These are phyloP conservation scores for Leccinum uliginosum DNA, from an alignment of 768 basidiomycete species.

Conservation along the genomic window DNA sequence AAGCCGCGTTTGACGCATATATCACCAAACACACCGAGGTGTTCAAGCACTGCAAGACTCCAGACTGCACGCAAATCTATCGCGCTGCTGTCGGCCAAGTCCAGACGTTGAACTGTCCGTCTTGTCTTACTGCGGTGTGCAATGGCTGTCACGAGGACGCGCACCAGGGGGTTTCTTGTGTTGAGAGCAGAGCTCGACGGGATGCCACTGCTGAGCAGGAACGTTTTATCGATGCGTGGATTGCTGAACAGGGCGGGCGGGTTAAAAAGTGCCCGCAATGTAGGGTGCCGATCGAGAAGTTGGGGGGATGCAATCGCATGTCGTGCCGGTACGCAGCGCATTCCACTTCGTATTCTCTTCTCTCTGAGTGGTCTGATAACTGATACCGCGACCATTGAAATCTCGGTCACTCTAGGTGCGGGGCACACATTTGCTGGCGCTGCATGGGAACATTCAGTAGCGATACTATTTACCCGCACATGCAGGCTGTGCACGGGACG, in stretches of 20 bases:
- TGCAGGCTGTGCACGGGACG: slow-evolving; percentile 33
- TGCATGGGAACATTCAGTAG: slow-evolving; percentile 42
- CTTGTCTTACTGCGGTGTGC: slow-evolving; percentile 64
- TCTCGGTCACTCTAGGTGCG: slow-evolving; percentile 40
- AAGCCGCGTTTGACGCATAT: slow-evolving; percentile 54
- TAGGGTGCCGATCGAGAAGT: slow-evolving; percentile 61
- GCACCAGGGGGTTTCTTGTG: slow-evolving; percentile 63
- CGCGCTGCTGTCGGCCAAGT: slow-evolving; percentile 36
- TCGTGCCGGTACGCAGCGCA: slow-evolving; percentile 41
- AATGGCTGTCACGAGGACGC: slow-evolving; percentile 53
- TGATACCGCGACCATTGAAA: neutral
- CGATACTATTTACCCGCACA: slow-evolving; percentile 34
- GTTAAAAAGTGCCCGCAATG: slow-evolving; percentile 75
- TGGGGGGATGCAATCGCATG: slow-evolving; percentile 78
- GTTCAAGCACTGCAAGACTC: slow-evolving; percentile 71
- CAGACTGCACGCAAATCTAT: slow-evolving; percentile 74
- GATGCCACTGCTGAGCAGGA: slow-evolving; percentile 41
- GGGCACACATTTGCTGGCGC: slow-evolving; percentile 75
- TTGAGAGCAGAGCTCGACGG: slow-evolving; percentile 32
- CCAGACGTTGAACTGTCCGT: slow-evolving; percentile 54
- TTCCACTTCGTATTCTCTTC: neutral
- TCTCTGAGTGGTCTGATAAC: neutral
- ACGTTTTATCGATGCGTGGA: slow-evolving; percentile 58
- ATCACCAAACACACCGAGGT: slow-evolving; percentile 55
- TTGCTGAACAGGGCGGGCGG: slow-evolving; percentile 42